Percentiles rank a stretch among this genome's conserved stretches.
Conservation (phyloP, 768 basidiomycete species). For the Auricularia sp. region DNA sequence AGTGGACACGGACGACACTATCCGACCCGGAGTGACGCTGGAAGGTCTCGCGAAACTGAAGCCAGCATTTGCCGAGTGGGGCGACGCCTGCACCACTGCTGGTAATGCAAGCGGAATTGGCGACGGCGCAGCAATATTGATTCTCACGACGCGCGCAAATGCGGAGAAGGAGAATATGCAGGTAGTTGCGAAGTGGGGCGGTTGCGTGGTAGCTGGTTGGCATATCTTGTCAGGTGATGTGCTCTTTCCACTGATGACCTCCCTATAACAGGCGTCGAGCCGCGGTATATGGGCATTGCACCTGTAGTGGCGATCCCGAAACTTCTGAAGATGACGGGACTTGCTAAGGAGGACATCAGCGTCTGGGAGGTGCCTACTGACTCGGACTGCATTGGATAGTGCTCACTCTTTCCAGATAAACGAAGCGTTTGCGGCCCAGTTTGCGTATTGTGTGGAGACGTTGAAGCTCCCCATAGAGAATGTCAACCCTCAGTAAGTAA, state of each 20-base stretch:
- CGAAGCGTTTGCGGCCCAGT: slow-evolving; percentile 89
- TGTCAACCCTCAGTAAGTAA: slow-evolving; percentile 40
- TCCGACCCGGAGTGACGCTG: slow-evolving; percentile 69
- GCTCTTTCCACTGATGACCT: not conserved
- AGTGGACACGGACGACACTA: slow-evolving; percentile 74
- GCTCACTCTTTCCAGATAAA: slow-evolving; percentile 45
- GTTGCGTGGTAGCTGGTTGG: slow-evolving; percentile 65
- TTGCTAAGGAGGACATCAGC: slow-evolving; percentile 64
- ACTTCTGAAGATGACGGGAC: slow-evolving; percentile 46
- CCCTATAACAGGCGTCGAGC: slow-evolving; percentile 50
- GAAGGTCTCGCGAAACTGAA: slow-evolving; percentile 73
- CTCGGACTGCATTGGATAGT: not conserved
- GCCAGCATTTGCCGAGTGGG: slow-evolving; percentile 81
- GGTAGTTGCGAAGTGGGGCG: slow-evolving; percentile 76
- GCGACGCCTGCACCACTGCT: slow-evolving; percentile 57
- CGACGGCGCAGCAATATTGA: slow-evolving; percentile 81
- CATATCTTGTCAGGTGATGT: not conserved
- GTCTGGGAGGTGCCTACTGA: slow-evolving; percentile 52
- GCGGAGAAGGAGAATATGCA: slow-evolving; percentile 70
- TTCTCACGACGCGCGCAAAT: slow-evolving; percentile 69
- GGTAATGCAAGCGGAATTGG: slow-evolving; percentile 85
- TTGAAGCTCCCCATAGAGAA: slow-evolving; percentile 65
- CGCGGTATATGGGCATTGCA: slow-evolving; percentile 67
- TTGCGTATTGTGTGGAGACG: slow-evolving; percentile 83
- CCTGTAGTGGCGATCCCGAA: slow-evolving; percentile 66